These are phyloP conservation scores for Nannochloropsis oceanica DNA, from an alignment of 108 stramenopile species.

Conservation along the genomic window DNA sequence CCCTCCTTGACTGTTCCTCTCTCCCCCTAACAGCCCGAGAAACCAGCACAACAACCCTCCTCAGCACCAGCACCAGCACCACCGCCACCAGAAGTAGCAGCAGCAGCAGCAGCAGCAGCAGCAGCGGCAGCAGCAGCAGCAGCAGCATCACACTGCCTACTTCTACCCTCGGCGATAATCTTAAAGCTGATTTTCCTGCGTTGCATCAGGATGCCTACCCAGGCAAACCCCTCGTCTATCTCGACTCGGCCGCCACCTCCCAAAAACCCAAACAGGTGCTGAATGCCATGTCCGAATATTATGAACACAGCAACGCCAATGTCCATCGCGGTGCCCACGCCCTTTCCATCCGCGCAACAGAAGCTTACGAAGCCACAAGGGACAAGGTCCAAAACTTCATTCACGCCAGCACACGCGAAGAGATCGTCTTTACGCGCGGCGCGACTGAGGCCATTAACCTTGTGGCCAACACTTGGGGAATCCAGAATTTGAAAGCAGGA, in stretches of 20 bases:
- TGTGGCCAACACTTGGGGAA: slow-evolving; percentile 50
- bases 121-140: not conserved
- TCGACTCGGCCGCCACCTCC: slow-evolving; percentile 88
- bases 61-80: too few species aligned
- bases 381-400: slow-evolving; percentile 56
- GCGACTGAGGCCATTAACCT: slow-evolving; percentile 85
- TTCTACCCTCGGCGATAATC: not conserved
- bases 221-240: slow-evolving; percentile 54
- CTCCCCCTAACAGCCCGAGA: too few species aligned
- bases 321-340: slow-evolving; percentile 87
- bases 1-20: too few species aligned
- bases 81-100: too few species aligned
- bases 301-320: slow-evolving; percentile 59
- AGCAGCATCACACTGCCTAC: not conserved
- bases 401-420: slow-evolving; percentile 56
- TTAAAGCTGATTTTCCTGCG: slow-evolving; percentile 1
- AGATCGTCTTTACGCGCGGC: slow-evolving; percentile 77
- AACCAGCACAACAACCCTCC: too few species aligned
- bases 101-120: too few species aligned
- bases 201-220: slow-evolving; percentile 17
- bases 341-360: slow-evolving; percentile 64
- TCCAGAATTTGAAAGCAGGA: slow-evolving; percentile 41
- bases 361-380: slow-evolving; percentile 67
- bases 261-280: slow-evolving; percentile 76
- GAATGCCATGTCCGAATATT: slow-evolving; percentile 53